Base-by-base conservation (phyloP, 768 basidiomycete genomes). In the Termitomyces eurrhizus region DNA sequence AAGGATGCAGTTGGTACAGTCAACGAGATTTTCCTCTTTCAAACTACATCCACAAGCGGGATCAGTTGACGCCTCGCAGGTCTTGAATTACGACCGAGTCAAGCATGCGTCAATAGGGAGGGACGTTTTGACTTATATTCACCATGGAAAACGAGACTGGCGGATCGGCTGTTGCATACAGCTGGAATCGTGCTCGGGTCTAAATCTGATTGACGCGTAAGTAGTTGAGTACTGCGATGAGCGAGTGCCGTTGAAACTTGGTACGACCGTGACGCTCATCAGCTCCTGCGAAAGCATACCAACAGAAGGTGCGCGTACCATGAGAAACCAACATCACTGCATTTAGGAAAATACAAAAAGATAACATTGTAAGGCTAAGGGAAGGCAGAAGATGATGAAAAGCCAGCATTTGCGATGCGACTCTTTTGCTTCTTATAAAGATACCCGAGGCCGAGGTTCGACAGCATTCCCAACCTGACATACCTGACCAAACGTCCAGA, bases 1-100 rank as follows among this genome's bases (percentile, higher is more conserved):
- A 37, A 63, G 24, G 18, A 65, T 45, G 32, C 64, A 65, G 51
- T 65, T 59, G 3, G 63, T 42, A 42, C 64, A 65, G 16, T 51
- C 57, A 24, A 65, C 62, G 9, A 51, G 42, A 35, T 29, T 60
- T 42, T 41, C 41, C 32, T 44, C 50, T 48, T 9, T 49, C 8
- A 41, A 14, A 26, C 45, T 53, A 49, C 64, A 65, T 32, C 64
- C 62, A 16, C 64, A 65, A 12, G 41, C 11, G 21, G 39, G 13
- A 41, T n/a, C 11, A 13, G 48, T 32, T 3, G 41, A 26, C 12
- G 49, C 35, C 4, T 48, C 12, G 52, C 64, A 65, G 7, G 11
- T 14, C 64, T 65, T 33, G 12, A 14, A 39, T 4, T 35, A 26
- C 13, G 9, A n/a, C 13, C 16, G 46, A 35, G 33, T 41, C 18